Evolutionary conservation across 495 filamentous ascomycete species (phyloP).

Genomic region (Aspergillus ostianus): DNA sequence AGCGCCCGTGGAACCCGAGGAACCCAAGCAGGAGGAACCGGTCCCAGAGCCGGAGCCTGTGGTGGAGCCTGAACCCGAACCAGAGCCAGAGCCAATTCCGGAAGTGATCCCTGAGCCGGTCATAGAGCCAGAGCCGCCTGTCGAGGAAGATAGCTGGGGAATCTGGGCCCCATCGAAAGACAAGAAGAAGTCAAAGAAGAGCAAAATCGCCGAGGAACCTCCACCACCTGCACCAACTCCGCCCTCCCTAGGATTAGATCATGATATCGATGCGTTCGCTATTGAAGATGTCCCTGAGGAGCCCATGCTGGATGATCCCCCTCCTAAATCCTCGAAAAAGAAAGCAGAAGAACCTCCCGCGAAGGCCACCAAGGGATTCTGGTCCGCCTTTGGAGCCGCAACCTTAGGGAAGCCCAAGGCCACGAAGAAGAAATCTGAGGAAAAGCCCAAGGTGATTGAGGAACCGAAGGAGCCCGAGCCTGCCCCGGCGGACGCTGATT

Average conservation of each 20-base stretch:
- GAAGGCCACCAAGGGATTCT: constrained; percentile 41
- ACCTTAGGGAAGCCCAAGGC: constrained; percentile 33
- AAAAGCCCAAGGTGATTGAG: constrained; percentile 26
- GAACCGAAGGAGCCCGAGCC: constrained; percentile 26
- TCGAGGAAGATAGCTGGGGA: constrained; percentile 36
- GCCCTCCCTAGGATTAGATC: constrained; percentile 46
- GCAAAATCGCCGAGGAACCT: constrained; percentile 38
- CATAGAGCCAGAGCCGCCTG: constrained; percentile 22
- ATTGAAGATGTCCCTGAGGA: constrained; percentile 28
- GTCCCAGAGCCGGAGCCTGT: constrained; percentile 21
- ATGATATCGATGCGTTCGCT: constrained; percentile 37
- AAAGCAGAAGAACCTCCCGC: constrained; percentile 29
- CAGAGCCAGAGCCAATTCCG: constrained; percentile 16
- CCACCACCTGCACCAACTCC: constrained; percentile 53
- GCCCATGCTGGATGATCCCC: constrained; percentile 40
- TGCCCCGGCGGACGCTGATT: constrained; percentile 25
- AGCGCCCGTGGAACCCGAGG: constrained; percentile 19
- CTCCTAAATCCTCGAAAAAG: constrained; percentile 39
- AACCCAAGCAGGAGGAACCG: constrained; percentile 5
- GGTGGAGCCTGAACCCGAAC: constrained; percentile 21
- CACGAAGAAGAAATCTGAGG: constrained; percentile 37
- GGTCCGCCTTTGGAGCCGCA: constrained; percentile 43
- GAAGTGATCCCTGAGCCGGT: constrained; percentile 23
- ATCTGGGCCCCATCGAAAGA: constrained; percentile 37
- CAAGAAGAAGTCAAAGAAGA: constrained; percentile 47